A percentile compares a stretch with the other conserved stretches of the same genome.
Evolutionary conservation across 352 stramenopile species (phyloP).

Genomic region (Phytophthora sp.): DNA sequence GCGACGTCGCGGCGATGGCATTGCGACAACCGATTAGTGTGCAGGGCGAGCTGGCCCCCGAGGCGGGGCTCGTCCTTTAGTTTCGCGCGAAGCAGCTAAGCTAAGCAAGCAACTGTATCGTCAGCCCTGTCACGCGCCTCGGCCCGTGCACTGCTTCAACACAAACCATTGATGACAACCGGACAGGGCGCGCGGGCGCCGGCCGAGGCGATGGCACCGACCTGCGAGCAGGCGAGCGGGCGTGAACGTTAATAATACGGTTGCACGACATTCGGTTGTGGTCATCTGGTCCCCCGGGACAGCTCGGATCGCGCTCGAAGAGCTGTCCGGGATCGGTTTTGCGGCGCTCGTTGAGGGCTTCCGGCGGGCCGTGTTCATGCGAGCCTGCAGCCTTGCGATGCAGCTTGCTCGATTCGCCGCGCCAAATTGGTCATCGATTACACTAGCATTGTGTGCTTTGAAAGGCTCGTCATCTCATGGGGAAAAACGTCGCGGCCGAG

Average conservation of each 20-base stretch:
- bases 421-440: slow-evolving; percentile 8
- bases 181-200: background rate
- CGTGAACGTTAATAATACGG: slow-evolving; percentile 5
- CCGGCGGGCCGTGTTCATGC: slow-evolving; percentile 1
- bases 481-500: slow-evolving; percentile 4
- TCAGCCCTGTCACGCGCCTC: slow-evolving; percentile 18
- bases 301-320: background rate
- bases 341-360: slow-evolving; percentile 1
- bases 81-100: slow-evolving; percentile 7
- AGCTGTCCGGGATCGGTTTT: slow-evolving; percentile 1
- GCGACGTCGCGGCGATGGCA: slow-evolving; percentile 1
- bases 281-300: slow-evolving; percentile 19
- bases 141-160: slow-evolving; percentile 33
- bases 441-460: background rate
- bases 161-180: slow-evolving; percentile 30
- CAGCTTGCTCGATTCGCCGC: background rate
- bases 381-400: background rate
- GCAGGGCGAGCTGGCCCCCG: slow-evolving; percentile 5
- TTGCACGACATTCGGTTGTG: slow-evolving; percentile 19
- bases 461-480: slow-evolving; percentile 19
- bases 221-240: background rate
- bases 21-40: slow-evolving; percentile 17
- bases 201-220: background rate
- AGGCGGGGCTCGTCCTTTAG: slow-evolving; percentile 14
- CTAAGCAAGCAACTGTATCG: slow-evolving; percentile 45